Percentiles rank a stretch among this genome's conserved stretches.
These are phyloP conservation scores for Didymella pomorum DNA, from an alignment of 2,329 filamentous ascomycete species.

Conservation along the genomic window DNA sequence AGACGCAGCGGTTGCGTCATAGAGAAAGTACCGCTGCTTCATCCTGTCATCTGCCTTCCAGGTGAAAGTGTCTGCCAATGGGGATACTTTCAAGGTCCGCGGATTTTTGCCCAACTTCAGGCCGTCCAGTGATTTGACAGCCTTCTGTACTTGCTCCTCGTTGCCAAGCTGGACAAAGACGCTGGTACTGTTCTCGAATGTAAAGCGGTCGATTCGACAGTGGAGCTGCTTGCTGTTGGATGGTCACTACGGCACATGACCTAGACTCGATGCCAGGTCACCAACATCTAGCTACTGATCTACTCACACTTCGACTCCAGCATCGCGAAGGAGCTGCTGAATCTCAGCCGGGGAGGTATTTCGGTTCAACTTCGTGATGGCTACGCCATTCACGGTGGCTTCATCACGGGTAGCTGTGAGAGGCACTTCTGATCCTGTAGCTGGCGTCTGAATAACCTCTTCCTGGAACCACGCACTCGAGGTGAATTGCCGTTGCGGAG, in stretches of 20 bases:
- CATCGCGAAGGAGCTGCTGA: conserved; percentile 22
- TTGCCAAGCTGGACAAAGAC: conserved; percentile 31
- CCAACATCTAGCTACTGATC: background rate
- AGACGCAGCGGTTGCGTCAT: conserved; percentile 13
- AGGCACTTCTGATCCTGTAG: conserved; percentile 15
- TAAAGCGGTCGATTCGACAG: conserved; percentile 33
- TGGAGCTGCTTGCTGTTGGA: conserved; percentile 27
- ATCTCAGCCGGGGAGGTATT: conserved; percentile 21
- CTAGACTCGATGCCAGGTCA: background rate
- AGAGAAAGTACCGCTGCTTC: conserved; percentile 16
- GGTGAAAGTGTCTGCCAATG: conserved; percentile 18
- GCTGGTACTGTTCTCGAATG: conserved; percentile 20
- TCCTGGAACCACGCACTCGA: conserved; percentile 19
- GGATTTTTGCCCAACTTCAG: background rate
- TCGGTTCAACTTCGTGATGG: conserved; percentile 23
- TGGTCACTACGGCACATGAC: conserved; percentile 12
- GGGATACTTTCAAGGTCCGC: background rate
- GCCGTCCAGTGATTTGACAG: conserved; percentile 18
- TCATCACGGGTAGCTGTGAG: conserved; percentile 8
- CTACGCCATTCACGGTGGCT: conserved; percentile 13
- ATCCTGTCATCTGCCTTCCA: conserved; percentile 16
- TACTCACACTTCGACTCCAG: conserved; percentile 35
- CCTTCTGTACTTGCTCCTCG: conserved; percentile 28
- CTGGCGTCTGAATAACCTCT: conserved; percentile 16
- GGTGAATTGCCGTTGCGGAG: conserved; percentile 23